Evolutionary conservation across 1,284 basidiomycete genomes (phyloP).

Genomic region (Puccinia triticina): DNA sequence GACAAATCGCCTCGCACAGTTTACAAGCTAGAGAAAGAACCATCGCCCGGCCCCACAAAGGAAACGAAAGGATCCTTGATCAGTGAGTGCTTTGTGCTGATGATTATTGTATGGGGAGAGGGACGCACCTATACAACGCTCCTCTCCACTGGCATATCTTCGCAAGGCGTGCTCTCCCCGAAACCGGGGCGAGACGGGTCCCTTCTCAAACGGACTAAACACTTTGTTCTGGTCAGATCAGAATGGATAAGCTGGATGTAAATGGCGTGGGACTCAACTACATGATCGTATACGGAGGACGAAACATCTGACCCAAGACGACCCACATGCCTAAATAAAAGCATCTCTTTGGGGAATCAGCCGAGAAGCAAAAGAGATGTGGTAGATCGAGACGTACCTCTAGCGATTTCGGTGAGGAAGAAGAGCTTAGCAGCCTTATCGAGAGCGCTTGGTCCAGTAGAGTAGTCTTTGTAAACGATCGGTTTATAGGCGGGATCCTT

Average conservation of each 20-base stretch:
- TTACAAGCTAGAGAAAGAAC: conserved; percentile 80
- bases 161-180: conserved; percentile 98
- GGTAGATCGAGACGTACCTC: conserved; percentile 68
- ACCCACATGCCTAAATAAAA: conserved; percentile 86
- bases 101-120: neutral
- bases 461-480: conserved; percentile 60
- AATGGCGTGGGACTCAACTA: conserved; percentile 56
- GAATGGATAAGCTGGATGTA: conserved; percentile 45
- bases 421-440: conserved; percentile 96
- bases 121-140: conserved; percentile 88
- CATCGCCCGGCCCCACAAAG: neutral
- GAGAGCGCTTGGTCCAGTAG: conserved; percentile 77
- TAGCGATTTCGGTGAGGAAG: conserved; percentile 97
- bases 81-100: too few relatives aligned
- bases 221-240: conserved; percentile 61
- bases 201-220: conserved; percentile 86
- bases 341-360: too few relatives aligned
- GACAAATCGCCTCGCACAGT: conserved; percentile 98
- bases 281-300: conserved; percentile 93
- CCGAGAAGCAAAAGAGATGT: conserved; percentile 20
- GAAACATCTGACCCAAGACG: conserved; percentile 84
- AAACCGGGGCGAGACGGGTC: conserved; percentile 95
- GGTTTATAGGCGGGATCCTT: neutral
- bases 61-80: neutral
- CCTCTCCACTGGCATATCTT: conserved; percentile 96